phyloP scores from a whole-genome alignment of 441 rosid species.

The Viola pubescens region DNA sequence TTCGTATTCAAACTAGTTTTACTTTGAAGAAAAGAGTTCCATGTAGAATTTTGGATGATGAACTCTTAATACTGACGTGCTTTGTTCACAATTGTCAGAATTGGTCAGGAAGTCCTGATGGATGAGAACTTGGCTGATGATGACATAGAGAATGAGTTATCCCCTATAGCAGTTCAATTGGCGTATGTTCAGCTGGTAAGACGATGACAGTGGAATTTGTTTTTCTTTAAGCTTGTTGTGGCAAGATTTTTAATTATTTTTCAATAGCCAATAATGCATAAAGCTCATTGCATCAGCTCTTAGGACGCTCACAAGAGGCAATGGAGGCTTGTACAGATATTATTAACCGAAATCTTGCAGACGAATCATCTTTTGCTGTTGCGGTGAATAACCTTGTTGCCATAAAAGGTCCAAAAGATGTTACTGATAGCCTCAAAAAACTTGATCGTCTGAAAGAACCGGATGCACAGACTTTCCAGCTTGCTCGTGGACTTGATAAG shows the following conservation, averaged over 20 bases:
- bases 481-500: constrained; percentile 60
- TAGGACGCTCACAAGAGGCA: constrained; percentile 61
- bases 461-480: constrained; percentile 54
- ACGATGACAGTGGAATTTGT: constrained; percentile 6
- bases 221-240: background rate
- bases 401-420: constrained; percentile 69
- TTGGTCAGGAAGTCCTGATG: constrained; percentile 82
- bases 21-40: background rate
- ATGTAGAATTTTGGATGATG: constrained; percentile 3
- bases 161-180: constrained; percentile 76
- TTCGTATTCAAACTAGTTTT: background rate
- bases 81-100: constrained; percentile 32
- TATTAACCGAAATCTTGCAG: constrained; percentile 57
- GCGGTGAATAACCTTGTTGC: constrained; percentile 77
- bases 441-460: constrained; percentile 73
- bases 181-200: constrained; percentile 83
- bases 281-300: constrained; percentile 44
- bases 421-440: constrained; percentile 74
- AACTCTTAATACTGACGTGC: background rate
- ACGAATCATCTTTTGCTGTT: constrained; percentile 74
- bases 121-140: constrained; percentile 71
- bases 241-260: background rate
- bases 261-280: constrained; percentile 16
- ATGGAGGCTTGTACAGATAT: constrained; percentile 46
- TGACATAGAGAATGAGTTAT: constrained; percentile 72